A percentile compares a stretch with the other conserved stretches of the same genome.
These are phyloP conservation scores for Talaromyces rugulosus DNA, from an alignment of 2,329 filamentous ascomycete genomes.

Conservation along the genomic window DNA sequence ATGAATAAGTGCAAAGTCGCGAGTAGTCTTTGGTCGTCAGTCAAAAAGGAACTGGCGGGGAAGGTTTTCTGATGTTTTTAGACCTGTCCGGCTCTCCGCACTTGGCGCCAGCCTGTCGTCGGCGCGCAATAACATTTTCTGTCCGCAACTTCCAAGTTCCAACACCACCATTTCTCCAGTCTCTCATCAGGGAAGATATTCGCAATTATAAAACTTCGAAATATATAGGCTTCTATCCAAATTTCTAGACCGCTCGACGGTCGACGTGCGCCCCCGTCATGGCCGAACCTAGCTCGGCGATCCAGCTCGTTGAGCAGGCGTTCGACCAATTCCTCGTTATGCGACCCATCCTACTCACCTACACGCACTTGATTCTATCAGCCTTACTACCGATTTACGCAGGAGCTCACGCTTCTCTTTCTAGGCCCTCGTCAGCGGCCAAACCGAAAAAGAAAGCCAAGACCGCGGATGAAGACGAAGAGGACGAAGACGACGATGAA, in stretches of 20 bases:
- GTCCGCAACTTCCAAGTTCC: background rate
- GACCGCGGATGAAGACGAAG: conserved; percentile 15
- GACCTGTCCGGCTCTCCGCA: background rate
- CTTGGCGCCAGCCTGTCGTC: background rate
- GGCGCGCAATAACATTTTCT: background rate
- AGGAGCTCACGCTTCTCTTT: conserved; percentile 78
- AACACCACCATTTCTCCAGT: background rate
- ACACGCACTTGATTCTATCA: conserved; percentile 61
- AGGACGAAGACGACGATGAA: conserved; percentile 47
- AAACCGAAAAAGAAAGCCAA: conserved; percentile 47
- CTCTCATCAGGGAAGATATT: background rate
- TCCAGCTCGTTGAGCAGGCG: conserved; percentile 36
- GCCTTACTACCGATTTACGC: conserved; percentile 80
- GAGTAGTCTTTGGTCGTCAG: background rate
- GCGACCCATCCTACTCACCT: conserved; percentile 50
- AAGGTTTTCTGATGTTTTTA: background rate
- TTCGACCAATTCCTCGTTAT: conserved; percentile 38
- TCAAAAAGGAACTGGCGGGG: background rate
- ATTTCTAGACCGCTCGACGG: background rate
- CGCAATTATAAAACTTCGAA: background rate
- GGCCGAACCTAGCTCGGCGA: conserved; percentile 32
- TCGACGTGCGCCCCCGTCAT: conserved; percentile 18
- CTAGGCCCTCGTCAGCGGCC: conserved; percentile 74
- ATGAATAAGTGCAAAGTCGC: background rate
- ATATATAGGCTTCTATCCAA: background rate